Conservation (phyloP, 176 grass and related monocot genomes). For the Otatea glauca region DNA sequence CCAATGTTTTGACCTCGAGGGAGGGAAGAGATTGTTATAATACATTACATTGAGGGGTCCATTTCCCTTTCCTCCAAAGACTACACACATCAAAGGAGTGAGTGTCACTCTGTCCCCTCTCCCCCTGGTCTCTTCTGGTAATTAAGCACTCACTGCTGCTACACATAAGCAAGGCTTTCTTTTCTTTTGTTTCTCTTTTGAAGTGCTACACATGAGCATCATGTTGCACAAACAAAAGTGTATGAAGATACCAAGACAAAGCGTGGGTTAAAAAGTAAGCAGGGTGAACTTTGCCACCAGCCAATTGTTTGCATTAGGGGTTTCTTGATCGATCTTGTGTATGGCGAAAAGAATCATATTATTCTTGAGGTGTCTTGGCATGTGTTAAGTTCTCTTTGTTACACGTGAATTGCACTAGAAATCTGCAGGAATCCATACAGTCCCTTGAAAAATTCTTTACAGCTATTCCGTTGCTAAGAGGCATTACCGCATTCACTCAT, state of each 20-base stretch:
- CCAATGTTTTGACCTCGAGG: no score
- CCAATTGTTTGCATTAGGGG: background rate
- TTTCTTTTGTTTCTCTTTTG: background rate
- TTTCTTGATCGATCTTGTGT: background rate
- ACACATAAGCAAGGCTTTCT: background rate
- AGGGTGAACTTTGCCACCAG: background rate
- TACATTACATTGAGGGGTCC: no score
- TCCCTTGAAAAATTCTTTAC: background rate
- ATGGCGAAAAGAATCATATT: background rate
- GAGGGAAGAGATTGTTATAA: no score
- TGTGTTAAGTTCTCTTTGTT: no score
- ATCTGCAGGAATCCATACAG: background rate
- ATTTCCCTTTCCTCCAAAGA: slow-evolving; percentile 15
- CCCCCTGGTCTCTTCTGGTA: slow-evolving; percentile 1
- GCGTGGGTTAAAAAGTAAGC: background rate
- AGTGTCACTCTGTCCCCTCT: slow-evolving; percentile 11
- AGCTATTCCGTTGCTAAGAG: background rate
- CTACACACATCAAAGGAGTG: slow-evolving; percentile 38
- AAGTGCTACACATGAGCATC: slow-evolving; percentile 20
- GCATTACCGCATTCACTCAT: background rate
- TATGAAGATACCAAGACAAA: slow-evolving; percentile 25
- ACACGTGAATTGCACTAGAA: background rate
- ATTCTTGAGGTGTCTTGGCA: no score
- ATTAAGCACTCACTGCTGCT: background rate
- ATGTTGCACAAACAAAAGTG: background rate